Percentiles rank a stretch among this genome's conserved stretches.
These are phyloP conservation scores for Vachellia pachyceras DNA, from an alignment of 306 rosid genomes.

Conservation along the genomic window DNA sequence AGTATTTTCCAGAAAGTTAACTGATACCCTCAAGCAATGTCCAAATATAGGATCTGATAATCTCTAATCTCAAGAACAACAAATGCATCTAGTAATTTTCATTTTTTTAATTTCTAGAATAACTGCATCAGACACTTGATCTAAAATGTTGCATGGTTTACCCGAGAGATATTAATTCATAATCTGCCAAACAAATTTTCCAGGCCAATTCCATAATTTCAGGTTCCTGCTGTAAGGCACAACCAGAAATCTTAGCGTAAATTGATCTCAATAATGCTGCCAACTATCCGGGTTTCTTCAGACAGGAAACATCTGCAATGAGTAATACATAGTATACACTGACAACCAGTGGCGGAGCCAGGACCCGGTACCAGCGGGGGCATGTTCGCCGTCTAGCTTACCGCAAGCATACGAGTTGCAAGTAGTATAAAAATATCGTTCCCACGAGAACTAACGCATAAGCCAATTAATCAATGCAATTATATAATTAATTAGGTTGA, in stretches of 20 bases:
- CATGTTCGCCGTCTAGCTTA: no score
- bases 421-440: no score
- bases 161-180: constrained; percentile 79
- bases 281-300: constrained; percentile 70
- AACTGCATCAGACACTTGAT: constrained; percentile 15
- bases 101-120: no score
- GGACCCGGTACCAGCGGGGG: no score
- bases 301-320: constrained; percentile 89
- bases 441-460: no score
- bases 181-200: constrained; percentile 50
- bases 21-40: not conserved
- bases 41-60: constrained; percentile 2
- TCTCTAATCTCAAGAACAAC: constrained; percentile 10
- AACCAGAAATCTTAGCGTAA: constrained; percentile 89
- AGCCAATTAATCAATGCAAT: no score
- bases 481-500: no score
- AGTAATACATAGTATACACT: constrained; percentile 28
- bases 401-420: no score
- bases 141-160: constrained; percentile 36
- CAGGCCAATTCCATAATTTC: constrained; percentile 52
- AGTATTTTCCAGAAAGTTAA: not conserved
- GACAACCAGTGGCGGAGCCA: no score
- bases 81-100: not conserved
- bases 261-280: constrained; percentile 79
- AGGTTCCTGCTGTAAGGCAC: constrained; percentile 64